Evolutionary conservation across 371 early-diverging fungal genomes (phyloP).

Genomic region (Haplosporangium sp.): DNA sequence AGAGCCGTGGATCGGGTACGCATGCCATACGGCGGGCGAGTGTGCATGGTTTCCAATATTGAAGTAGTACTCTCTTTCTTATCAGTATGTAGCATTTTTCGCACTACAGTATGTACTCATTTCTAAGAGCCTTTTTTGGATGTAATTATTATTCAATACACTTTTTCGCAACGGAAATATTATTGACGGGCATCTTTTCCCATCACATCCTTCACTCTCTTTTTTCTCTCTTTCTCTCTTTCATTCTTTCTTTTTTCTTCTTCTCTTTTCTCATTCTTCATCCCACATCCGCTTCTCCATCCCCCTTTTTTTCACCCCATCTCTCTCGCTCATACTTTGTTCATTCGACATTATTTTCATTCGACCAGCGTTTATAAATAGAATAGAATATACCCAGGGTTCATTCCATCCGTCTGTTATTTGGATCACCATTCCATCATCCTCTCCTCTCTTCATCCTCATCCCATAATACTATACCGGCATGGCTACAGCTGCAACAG

Average conservation of each 20-base stretch:
- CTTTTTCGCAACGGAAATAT: background rate
- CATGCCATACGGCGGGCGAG: too few species aligned
- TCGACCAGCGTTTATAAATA: too few species aligned
- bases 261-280: background rate
- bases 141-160: too few species aligned
- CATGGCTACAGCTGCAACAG: constrained; percentile 37
- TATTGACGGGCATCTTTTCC: background rate
- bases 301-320: background rate
- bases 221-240: background rate
- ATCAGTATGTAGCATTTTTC: too few species aligned
- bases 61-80: too few species aligned
- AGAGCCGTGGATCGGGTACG: too few species aligned
- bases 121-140: too few species aligned
- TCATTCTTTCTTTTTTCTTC: background rate
- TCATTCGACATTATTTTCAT: too few species aligned
- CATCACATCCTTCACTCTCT: constrained; percentile 4
- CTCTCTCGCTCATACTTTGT: background rate
- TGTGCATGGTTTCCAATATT: too few species aligned
- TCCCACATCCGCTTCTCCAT: background rate
- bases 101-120: too few species aligned
- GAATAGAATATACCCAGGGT: too few species aligned
- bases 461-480: background rate
- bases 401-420: background rate
- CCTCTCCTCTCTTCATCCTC: background rate
- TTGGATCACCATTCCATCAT: background rate